phyloP scores from a whole-genome alignment of 2,329 filamentous ascomycete genomes.

The Elsinoe batatas region DNA sequence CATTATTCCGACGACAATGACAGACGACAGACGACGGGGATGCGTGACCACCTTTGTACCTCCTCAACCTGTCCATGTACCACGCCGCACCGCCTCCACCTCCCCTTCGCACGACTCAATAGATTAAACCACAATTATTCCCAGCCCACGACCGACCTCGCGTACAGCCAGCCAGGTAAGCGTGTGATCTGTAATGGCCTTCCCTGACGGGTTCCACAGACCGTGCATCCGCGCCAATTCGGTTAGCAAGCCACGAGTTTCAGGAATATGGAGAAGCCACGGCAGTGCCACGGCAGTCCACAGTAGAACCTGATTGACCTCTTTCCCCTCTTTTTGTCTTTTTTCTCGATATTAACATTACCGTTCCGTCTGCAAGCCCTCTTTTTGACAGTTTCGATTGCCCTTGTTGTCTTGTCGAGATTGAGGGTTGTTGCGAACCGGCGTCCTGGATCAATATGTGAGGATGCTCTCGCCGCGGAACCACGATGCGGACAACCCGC shows the following conservation, averaged over 20 bases:
- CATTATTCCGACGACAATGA: too few relatives aligned
- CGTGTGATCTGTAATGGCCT: neutral
- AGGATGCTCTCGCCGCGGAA: constrained; percentile 3
- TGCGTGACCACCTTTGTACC: too few relatives aligned
- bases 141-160: neutral
- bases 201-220: constrained; percentile 6
- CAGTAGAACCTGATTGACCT: neutral
- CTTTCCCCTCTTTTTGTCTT: neutral
- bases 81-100: too few relatives aligned
- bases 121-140: neutral
- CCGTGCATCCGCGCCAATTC: neutral
- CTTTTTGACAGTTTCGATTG: neutral
- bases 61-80: too few relatives aligned
- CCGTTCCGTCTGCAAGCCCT: neutral
- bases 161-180: neutral
- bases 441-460: constrained; percentile 3
- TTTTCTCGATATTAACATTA: neutral
- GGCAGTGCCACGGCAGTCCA: neutral
- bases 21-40: too few relatives aligned
- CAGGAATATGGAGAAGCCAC: neutral
- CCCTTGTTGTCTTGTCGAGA: neutral
- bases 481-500: neutral
- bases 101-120: neutral
- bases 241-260: constrained; percentile 9
- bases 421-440: neutral